Conservation (phyloP, 306 rosid genomes). For the Bauhinia variegata region DNA sequence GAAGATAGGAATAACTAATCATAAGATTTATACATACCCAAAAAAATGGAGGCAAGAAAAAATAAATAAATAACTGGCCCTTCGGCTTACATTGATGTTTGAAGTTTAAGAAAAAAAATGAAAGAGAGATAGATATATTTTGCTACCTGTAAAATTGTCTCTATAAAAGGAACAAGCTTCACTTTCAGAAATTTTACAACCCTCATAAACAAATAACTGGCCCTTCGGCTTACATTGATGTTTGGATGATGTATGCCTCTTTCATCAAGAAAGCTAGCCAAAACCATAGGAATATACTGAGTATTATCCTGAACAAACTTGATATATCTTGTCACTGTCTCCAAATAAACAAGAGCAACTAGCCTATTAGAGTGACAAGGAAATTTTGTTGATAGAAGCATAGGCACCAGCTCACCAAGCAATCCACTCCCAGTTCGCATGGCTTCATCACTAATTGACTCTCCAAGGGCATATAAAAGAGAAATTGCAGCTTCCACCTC, state of each 20-base stretch:
- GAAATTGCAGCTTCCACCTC: slow-evolving; percentile 91
- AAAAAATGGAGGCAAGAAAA: slow-evolving; percentile 10
- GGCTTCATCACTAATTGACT: slow-evolving; percentile 73
- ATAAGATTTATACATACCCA: slow-evolving; percentile 24
- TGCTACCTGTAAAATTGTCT: slow-evolving; percentile 86
- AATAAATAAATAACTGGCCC: slow-evolving; percentile 91
- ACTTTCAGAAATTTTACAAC: slow-evolving; percentile 82
- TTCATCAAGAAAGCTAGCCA: slow-evolving; percentile 94
- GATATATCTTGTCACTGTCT: slow-evolving; percentile 80
- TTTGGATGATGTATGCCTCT: slow-evolving; percentile 94
- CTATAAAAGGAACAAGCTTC: slow-evolving; percentile 87
- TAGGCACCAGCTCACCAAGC: slow-evolving; percentile 72
- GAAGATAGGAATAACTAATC: slow-evolving; percentile 25
- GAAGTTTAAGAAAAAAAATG: too few species aligned
- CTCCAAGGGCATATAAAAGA: slow-evolving; percentile 82
- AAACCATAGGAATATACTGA: slow-evolving; percentile 76
- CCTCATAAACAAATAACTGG: slow-evolving; percentile 94
- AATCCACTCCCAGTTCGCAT: slow-evolving; percentile 68
- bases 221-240: slow-evolving; percentile 81
- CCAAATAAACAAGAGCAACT: slow-evolving; percentile 92
- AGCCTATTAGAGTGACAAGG: slow-evolving; percentile 90
- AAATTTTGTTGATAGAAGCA: slow-evolving; percentile 80
- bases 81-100: slow-evolving; percentile 75
- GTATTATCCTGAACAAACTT: slow-evolving; percentile 84
- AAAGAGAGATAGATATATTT: slow-evolving; percentile 20